Evolutionary conservation across 768 basidiomycete species (phyloP), one percentile per base, ranked within the genome.

Genomic region (Serendipita vermifera): DNA sequence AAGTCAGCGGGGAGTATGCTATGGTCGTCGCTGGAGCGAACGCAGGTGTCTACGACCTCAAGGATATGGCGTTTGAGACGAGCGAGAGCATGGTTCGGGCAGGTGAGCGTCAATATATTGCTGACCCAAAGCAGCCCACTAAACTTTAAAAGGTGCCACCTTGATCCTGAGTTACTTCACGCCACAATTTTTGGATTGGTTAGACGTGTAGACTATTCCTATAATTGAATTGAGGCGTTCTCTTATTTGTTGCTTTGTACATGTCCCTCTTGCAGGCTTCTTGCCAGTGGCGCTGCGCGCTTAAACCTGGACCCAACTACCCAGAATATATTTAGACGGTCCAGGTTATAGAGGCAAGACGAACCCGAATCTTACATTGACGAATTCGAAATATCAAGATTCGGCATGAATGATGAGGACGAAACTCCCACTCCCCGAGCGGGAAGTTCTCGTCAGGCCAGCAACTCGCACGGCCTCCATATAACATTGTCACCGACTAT

Each of bases 1-100:
- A 93, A 70, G 96, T 99, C 51, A 92, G 89, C 56, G 96, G 96
- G 2, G 96, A 98, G 69, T 98, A 87, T 61, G 91, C 94, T 7
- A 98, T 98, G 96, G 74, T 99, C 29, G 84, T 86, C 56, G 94
- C 96, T 0, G 96, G 93, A 33, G 96, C 96, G 6, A 73, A 75
- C 3, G 89, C 90, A 2, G 94, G 94, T 9, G 86, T 98, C n/a
- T 98, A 94, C 64, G 86, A 87, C 58, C 71, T 98, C 58, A 83
- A 78, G 61, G 78, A 79, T 24, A 93, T 97, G 93, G 94, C 93
- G 13, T 92, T 96, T 59, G 96, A 99, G 73, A 84, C 80, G 5
- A 79, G 81, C 2, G 91, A 97, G 38, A 79, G 90, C 58, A 89
- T 98, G 83, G 73, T 96, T 41, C 76, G 96, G 36, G 94, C 96